Evolutionary conservation across 2,329 filamentous ascomycete genomes (phyloP), one percentile per base, ranked within the genome.

Genomic region (Colletotrichum sp.): DNA sequence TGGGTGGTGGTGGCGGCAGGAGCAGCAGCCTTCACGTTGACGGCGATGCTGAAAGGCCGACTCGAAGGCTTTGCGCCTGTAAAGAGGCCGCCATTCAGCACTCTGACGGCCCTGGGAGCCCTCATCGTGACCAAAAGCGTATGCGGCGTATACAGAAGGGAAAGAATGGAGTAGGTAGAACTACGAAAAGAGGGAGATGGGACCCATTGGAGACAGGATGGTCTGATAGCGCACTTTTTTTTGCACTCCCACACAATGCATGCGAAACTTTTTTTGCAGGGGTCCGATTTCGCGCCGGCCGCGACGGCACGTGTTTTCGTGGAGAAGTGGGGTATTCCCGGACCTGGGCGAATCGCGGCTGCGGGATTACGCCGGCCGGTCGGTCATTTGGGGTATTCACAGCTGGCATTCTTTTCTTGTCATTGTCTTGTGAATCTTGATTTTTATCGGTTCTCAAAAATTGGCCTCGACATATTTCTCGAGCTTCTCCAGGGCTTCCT

Each of bases 401-500:
- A 10, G 10, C 10, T 21, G 28, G 26, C n/a, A 34, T 32, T 26
- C 26, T 34, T 21, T 56, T 30, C 43, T 56, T 56, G 7, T 21
- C n/a, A 13, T 21, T 21, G n/a, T 21, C 43, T 52, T 52, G n/a
- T 21, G n/a, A 6, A 52, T 52, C 21, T 13, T 4, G 12, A 13
- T 21, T n/a, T 52, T 21, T 52, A 10, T 21, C 26, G 43, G 6
- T 13, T 36, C 36, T 8, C 24, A 30, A 32, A 70, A 43, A 8
- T 66, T n/a, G 10, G 21, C 61, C 38, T 73, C 58, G 38, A 90
- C 73, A 79, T 89, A 90, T 3, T 56, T 72, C 8, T 83, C 82
- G 52, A 91, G 80, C 79, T 80, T 84, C 78, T 91, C 88, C 80
- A 97, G 81, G 0, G 91, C 95, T 77, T 92, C 89, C 79, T 90